Evolutionary conservation across 345 rosid species (phyloP), one percentile per base, ranked within the genome.

Genomic region (Hevea brasiliensis): DNA sequence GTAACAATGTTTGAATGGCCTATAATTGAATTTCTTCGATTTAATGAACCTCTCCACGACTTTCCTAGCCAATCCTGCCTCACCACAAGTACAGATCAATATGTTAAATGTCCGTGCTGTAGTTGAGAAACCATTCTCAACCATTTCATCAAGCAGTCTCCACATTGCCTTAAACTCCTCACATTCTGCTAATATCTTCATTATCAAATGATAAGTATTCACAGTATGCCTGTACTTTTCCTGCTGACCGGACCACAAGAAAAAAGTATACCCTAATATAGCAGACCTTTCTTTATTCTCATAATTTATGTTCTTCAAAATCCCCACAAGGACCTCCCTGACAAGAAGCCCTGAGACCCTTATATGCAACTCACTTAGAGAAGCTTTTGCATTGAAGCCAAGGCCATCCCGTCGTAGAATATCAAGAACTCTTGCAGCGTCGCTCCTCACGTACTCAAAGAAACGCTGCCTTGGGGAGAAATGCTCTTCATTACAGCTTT

Each of bases 141-240:
- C 81, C 97, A 92, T 92, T 81, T 92, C 97, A 79, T 92, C 97
- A 2, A 85, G 87, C 54, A 92, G 77, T 76, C 93, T 88, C 96
- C 97, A 89, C 92, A 94, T 94, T 67, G 97, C 92, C 91, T 81
- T 89, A 72, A 77, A 89, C 84, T 90, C 97, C 17, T 86, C 92
- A 61, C 95, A 88, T 21, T 87, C 88, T 2, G 97, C 89, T 79
- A 87, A 85, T 76, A 90, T 87, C 82, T 90, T 87, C 97, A 94
- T 87, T 75, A 92, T 86, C 84, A 84, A 81, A 81, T 92, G 89
- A 77, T 89, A 94, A 0, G 88, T 45, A 76, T 84, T 85, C 6
- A 81, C 79, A 0, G 97, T 85, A 85, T 90, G 97, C 85, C 78
- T 89, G 76, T 85, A 88, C 71, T 80, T 73, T 47, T 81, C 85